Conservation (phyloP, 2,329 filamentous ascomycete species). For the Fusarium anthophilum region DNA sequence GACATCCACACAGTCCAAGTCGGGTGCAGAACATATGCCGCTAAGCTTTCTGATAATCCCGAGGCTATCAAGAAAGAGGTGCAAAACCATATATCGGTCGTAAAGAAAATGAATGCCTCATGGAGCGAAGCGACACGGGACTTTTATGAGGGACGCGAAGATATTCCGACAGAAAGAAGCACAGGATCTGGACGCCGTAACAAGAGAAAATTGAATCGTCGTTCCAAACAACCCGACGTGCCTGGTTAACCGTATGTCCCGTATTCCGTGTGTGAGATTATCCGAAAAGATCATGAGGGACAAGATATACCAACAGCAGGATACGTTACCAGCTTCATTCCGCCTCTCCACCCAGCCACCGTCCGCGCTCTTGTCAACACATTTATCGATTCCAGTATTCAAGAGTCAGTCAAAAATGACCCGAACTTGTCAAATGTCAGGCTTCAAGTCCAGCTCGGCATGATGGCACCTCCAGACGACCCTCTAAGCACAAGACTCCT, state of each 20-base stretch:
- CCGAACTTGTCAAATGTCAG: slow-evolving; percentile 3
- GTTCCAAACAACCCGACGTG: neutral
- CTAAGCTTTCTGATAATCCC: neutral
- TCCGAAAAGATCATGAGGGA: neutral
- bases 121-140: neutral
- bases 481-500: neutral
- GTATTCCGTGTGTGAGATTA: neutral
- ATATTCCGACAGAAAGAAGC: neutral
- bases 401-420: neutral
- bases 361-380: neutral
- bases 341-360: neutral
- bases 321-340: slow-evolving; percentile 5
- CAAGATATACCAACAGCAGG: neutral
- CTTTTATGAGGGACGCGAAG: neutral
- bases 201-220: neutral
- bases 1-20: neutral
- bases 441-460: slow-evolving; percentile 15
- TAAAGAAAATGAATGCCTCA: neutral
- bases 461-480: neutral
- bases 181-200: neutral
- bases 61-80: neutral
- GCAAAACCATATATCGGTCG: neutral
- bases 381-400: neutral
- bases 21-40: neutral
- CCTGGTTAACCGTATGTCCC: neutral